Evolutionary conservation across 371 early-diverging fungal genomes (phyloP).

Genomic region (Actinomucor elegans): DNA sequence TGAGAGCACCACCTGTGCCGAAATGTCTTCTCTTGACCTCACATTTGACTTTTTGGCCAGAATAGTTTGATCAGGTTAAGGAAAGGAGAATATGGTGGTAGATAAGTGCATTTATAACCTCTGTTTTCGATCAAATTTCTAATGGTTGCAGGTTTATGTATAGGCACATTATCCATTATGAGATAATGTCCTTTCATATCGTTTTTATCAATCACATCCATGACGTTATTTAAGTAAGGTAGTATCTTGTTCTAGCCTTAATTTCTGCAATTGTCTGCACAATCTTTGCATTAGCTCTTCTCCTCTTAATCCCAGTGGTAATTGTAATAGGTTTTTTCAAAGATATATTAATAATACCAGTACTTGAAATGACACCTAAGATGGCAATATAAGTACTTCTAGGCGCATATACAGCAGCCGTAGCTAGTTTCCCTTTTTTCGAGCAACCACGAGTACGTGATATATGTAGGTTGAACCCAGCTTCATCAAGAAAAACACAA

Average conservation of each 20-base stretch:
- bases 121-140: background rate
- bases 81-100: conserved; percentile 20
- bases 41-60: conserved; percentile 14
- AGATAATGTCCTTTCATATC: no score
- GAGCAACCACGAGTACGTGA: no score
- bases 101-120: conserved; percentile 5
- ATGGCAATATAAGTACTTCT: conserved; percentile 10
- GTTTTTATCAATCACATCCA: no score
- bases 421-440: no score
- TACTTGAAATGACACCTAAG: conserved; percentile 10
- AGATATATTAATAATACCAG: conserved; percentile 14
- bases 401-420: no score
- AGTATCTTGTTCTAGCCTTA: no score
- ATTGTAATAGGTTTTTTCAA: conserved; percentile 10
- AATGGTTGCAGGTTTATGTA: background rate
- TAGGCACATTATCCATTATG: no score
- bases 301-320: background rate
- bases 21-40: conserved; percentile 10
- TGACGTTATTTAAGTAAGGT: no score
- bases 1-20: background rate
- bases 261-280: no score
- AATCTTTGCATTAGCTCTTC: background rate
- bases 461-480: conserved; percentile 10
- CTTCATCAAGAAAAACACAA: no score
- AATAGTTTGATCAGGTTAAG: conserved; percentile 25